Evolutionary conservation across 148 eudicot genomes (phyloP).

Genomic region (Cornus controversa): DNA sequence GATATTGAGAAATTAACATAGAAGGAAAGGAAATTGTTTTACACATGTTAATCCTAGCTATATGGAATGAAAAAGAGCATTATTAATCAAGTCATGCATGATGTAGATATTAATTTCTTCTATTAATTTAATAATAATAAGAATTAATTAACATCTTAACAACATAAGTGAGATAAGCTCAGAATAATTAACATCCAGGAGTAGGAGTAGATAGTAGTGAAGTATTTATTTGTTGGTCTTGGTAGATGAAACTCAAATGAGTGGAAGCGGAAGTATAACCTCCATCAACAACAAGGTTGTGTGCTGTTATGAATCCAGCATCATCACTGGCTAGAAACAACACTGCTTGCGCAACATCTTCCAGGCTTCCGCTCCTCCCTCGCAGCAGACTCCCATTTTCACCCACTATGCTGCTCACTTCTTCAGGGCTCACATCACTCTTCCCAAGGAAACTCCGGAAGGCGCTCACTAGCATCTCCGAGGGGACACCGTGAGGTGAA

Average conservation of each 20-base stretch:
- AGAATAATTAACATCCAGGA: no score
- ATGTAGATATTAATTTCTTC: no score
- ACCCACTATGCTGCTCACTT: conserved; percentile 44
- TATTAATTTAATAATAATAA: no score
- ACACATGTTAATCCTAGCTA: no score
- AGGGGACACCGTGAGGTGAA: conserved; percentile 76
- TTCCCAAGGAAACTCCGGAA: conserved; percentile 27
- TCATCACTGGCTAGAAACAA: conserved; percentile 61
- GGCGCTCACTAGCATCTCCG: conserved; percentile 66
- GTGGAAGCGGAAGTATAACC: conserved; percentile 57
- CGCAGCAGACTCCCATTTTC: conserved; percentile 49
- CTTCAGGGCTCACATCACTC: conserved; percentile 33
- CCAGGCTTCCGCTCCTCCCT: conserved; percentile 41
- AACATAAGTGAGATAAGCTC: no score
- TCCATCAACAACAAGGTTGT: conserved; percentile 72
- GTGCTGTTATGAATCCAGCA: conserved; percentile 61
- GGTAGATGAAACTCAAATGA: conserved; percentile 45
- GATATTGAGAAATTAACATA: no score
- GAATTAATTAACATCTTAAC: no score
- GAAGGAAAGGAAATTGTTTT: no score
- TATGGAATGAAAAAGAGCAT: no score
- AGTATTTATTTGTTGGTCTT: not conserved
- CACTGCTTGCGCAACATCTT: conserved; percentile 59
- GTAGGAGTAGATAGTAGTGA: no score
- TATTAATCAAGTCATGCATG: no score